Base-by-base conservation (phyloP, 169 alveolate species). In the Plasmodium vivax region DNA sequence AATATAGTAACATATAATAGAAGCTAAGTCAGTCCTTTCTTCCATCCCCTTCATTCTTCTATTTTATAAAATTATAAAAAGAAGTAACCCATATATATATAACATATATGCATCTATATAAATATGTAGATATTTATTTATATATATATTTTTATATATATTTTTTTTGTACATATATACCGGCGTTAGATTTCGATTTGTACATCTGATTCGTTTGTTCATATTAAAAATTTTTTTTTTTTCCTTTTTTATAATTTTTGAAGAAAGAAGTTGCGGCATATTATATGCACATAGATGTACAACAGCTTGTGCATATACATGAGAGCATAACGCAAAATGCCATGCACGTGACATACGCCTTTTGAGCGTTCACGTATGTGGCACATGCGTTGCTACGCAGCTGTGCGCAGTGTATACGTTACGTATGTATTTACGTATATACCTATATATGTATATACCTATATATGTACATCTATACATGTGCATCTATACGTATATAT, bases 221-320 rank as follows among this genome's bases (percentile, higher is more conserved):
- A 68, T 30, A 27, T 68, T 23, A 68, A 68, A 6, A 2, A 4
- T 23, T 68, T 23, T 68, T 62, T 62, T 62, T 68, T 19, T 62
- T 62, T 5, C 38, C 7, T 68, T 68, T 68, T 68, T 68, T 8
- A 14, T 14, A 51, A 14, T 51, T 51, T 51, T 0, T 51, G 3
- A 14, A 51, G 12, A 68, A 9, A 68, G 23, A 68, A 68, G 9
- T 68, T 16, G 10, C 77, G 23, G 77, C 34, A 68, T 68, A 68
- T 68, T 68, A 68, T 68, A 68, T 68, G 77, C 77, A 30, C 77
- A 30, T 68, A 68, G 77, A 19, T 68, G 32, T 68, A 68, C 77
- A 68, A 7, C 77, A 1, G 77, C 38, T 68, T 68, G 38, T 68
- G 32, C 38, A 68, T 68, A 7, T 68, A 68, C n/a, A 68, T 68